Conservation (phyloP, 495 filamentous ascomycete species). For the Lasiosphaeria ovina region DNA sequence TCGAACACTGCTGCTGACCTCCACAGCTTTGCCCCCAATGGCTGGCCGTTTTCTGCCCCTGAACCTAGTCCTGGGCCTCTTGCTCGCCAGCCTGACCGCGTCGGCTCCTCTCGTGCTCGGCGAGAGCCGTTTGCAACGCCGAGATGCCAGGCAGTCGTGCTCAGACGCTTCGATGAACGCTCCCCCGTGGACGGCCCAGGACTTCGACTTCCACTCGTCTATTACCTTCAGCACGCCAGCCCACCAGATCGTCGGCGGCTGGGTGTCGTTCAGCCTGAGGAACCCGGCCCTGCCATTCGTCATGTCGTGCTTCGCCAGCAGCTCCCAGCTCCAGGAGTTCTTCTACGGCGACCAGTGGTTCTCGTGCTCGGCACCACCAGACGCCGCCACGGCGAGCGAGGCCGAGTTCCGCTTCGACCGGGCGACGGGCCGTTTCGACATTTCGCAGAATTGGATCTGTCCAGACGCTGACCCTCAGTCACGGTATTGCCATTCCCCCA, state of each 20-base stretch:
- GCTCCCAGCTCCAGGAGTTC: slow-evolving; percentile 37
- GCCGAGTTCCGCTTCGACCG: slow-evolving; percentile 37
- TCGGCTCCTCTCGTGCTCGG: neutral
- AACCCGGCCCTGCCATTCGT: slow-evolving; percentile 18
- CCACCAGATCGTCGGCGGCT: slow-evolving; percentile 13
- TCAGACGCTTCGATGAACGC: slow-evolving; percentile 3
- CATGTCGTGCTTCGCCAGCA: slow-evolving; percentile 32
- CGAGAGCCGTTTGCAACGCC: neutral
- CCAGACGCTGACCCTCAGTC: slow-evolving; percentile 27
- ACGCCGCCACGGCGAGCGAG: slow-evolving; percentile 2
- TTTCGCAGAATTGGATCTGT: slow-evolving; percentile 43
- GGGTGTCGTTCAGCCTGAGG: slow-evolving; percentile 18
- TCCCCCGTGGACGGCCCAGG: slow-evolving; percentile 10
- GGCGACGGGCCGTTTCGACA: slow-evolving; percentile 25
- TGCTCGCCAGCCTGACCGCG: slow-evolving; percentile 5
- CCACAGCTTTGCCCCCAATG: too few species aligned
- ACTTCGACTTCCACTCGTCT: slow-evolving; percentile 17
- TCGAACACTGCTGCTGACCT: too few species aligned
- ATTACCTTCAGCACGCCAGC: slow-evolving; percentile 13
- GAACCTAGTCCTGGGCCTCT: neutral
- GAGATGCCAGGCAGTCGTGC: slow-evolving; percentile 5
- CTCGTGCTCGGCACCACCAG: slow-evolving; percentile 22
- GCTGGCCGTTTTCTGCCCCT: too few species aligned
- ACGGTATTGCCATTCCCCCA: slow-evolving; percentile 15
- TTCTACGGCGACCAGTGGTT: slow-evolving; percentile 40